phyloP scores from a whole-genome alignment of 305 asterid species.

The Striga hermonthica region DNA sequence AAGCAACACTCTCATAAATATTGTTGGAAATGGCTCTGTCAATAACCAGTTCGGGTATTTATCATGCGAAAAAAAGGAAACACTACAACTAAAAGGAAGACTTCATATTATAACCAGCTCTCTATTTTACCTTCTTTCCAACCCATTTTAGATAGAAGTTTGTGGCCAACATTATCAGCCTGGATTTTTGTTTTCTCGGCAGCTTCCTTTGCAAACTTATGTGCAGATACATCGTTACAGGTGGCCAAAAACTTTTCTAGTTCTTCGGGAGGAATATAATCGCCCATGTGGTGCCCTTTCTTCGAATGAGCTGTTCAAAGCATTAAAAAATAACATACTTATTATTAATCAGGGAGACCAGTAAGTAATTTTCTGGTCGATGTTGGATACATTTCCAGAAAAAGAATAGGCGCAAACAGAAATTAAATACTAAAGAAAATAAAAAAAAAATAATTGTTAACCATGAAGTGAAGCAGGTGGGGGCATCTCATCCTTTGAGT shows the following conservation, averaged over 20 bases:
- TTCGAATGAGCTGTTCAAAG: conserved; percentile 45
- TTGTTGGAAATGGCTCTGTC: no score
- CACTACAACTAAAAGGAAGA: no score
- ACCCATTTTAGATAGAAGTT: conserved; percentile 90
- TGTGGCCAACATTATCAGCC: conserved; percentile 97
- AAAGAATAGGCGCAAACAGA: no score
- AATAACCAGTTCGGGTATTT: no score
- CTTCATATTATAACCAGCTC: conserved; percentile 20
- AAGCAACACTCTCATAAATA: no score
- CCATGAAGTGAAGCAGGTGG: conserved; percentile 92
- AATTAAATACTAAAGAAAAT: conserved; percentile 5
- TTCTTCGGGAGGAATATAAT: conserved; percentile 88
- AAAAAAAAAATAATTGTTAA: conserved; percentile 22
- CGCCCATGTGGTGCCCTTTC: conserved; percentile 99
- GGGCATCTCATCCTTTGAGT: conserved; percentile 97
- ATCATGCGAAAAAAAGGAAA: no score
- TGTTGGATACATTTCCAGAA: neutral
- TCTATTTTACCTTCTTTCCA: conserved; percentile 83
- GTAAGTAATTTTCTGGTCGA: neutral
- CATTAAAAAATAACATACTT: conserved; percentile 19
- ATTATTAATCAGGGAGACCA: neutral
- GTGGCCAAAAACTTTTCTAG: conserved; percentile 80
- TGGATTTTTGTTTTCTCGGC: conserved; percentile 74
- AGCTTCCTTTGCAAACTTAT: conserved; percentile 58
- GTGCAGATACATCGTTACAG: conserved; percentile 73